Evolutionary conservation across 768 basidiomycete genomes (phyloP).

Genomic region (Amanita pseudoporphyria): DNA sequence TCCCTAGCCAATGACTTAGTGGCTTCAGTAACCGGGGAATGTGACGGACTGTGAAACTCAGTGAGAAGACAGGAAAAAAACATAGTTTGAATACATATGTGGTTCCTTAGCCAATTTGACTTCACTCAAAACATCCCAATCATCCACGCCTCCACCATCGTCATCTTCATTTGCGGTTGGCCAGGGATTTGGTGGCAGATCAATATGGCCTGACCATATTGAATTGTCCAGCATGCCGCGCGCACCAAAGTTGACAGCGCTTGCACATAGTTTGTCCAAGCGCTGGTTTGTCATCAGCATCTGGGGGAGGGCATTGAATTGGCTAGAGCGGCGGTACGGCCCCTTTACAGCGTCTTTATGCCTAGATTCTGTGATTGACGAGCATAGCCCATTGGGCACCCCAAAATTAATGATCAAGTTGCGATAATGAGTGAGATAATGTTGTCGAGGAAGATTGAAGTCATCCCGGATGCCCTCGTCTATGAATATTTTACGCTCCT

Average conservation of each 20-base stretch:
- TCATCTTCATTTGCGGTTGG: background rate
- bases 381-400: no score
- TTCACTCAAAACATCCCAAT: background rate
- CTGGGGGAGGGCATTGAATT: no score
- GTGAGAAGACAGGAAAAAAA: background rate
- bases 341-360: no score
- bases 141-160: background rate
- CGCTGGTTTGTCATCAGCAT: background rate
- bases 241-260: no score
- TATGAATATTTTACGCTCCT: slow-evolving; percentile 14
- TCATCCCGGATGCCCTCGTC: slow-evolving; percentile 8
- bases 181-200: background rate
- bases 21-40: background rate
- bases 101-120: background rate
- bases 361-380: no score
- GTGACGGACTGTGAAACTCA: background rate
- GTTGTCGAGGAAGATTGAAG: slow-evolving; percentile 22
- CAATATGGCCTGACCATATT: background rate
- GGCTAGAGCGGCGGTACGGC: no score
- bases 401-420: no score
- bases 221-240: no score
- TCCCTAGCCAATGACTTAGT: background rate
- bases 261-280: background rate
- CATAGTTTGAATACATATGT: background rate
- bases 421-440: no score